phyloP scores from a whole-genome alignment of 257 asterid genomes.

The Thymus mandschuricus region DNA sequence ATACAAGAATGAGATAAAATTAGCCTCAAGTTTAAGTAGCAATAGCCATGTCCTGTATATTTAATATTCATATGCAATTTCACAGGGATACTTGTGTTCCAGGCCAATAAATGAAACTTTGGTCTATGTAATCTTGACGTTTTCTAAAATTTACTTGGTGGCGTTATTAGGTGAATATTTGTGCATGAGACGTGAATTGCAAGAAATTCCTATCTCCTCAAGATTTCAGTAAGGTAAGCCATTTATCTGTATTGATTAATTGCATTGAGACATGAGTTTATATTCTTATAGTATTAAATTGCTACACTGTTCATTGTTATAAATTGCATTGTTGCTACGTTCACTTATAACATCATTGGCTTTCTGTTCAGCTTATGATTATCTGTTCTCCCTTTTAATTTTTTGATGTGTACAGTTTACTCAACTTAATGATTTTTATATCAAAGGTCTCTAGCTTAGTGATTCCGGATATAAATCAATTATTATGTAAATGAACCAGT shows the following conservation, averaged over 20 bases:
- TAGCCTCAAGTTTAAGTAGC: no score
- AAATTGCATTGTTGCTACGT: no score
- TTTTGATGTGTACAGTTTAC: not conserved
- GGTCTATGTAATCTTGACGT: no score
- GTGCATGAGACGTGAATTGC: conserved; percentile 82
- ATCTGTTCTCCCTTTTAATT: conserved; percentile 8
- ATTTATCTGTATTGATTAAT: conserved; percentile 12
- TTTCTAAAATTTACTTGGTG: no score
- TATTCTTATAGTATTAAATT: conserved; percentile 9
- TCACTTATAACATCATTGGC: not conserved
- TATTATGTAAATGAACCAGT: no score
- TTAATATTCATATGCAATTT: no score
- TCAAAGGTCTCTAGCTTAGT: no score
- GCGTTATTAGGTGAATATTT: conserved; percentile 80
- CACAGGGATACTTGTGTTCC: no score
- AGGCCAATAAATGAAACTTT: no score
- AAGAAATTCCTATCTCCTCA: conserved; percentile 70
- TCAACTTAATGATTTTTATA: not conserved
- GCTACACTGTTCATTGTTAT: conserved; percentile 1
- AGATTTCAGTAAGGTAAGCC: conserved; percentile 83
- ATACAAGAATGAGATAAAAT: no score
- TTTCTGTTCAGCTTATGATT: not conserved
- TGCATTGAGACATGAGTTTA: conserved; percentile 16
- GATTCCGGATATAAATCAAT: no score
- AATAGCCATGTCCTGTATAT: no score